phyloP scores from a whole-genome alignment of 768 basidiomycete genomes.

The Mycena haematopus region DNA sequence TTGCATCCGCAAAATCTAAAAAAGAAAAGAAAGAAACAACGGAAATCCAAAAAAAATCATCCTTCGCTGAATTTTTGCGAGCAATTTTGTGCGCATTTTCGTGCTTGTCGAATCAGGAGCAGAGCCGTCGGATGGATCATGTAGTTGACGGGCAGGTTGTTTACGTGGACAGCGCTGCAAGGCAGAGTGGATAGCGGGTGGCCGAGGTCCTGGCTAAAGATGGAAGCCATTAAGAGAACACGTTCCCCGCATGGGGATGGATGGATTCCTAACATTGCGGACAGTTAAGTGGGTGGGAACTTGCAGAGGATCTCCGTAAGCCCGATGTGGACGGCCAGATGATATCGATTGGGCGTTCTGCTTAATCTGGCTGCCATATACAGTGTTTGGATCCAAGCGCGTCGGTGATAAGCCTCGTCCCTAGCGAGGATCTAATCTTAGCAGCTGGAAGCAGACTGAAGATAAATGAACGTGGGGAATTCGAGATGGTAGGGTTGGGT shows the following conservation, averaged over 20 bases:
- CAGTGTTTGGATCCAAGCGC: slow-evolving; percentile 9
- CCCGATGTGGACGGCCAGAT: slow-evolving; percentile 14
- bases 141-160: background rate
- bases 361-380: slow-evolving; percentile 8
- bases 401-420: slow-evolving; percentile 21
- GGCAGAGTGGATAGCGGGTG: slow-evolving; percentile 5
- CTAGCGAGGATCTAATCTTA: slow-evolving; percentile 15
- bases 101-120: background rate
- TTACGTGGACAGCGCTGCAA: slow-evolving; percentile 18
- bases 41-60: no score
- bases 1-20: no score
- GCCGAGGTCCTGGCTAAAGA: slow-evolving; percentile 17
- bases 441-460: background rate
- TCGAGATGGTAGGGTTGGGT: background rate
- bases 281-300: slow-evolving; percentile 20
- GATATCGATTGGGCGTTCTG: slow-evolving; percentile 26
- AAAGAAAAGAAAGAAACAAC: no score
- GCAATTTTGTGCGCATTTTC: no score
- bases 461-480: slow-evolving; percentile 16
- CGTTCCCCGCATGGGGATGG: slow-evolving; percentile 13
- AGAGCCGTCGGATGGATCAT: slow-evolving; percentile 1
- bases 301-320: background rate
- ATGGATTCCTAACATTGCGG: slow-evolving; percentile 25
- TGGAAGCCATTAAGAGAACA: slow-evolving; percentile 17
- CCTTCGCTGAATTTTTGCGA: background rate